Conservation (phyloP, 192 early-diverging fungal genomes). For the Backusella tarrabulga region DNA sequence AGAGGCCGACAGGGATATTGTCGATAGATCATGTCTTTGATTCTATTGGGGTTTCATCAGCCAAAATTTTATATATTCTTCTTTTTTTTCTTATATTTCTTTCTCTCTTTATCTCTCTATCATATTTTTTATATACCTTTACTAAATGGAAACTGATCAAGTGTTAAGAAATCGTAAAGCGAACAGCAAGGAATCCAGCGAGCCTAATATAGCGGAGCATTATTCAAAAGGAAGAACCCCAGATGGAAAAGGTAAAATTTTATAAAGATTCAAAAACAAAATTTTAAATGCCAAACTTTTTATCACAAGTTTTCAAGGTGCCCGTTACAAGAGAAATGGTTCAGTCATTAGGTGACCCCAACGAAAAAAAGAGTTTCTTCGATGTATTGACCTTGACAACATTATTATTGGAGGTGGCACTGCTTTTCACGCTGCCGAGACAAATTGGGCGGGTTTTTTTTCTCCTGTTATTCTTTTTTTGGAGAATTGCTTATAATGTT, state of each 20-base stretch:
- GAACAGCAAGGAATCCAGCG: not conserved
- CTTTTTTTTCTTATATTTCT: not conserved
- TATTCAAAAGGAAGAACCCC: slow-evolving; percentile 35
- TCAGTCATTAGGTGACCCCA: slow-evolving; percentile 66
- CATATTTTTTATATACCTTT: not conserved
- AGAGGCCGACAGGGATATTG: not conserved
- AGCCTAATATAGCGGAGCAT: not conserved
- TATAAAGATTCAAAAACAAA: not conserved
- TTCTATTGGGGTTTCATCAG: not conserved
- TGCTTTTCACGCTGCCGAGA: slow-evolving; percentile 61
- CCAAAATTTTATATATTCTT: not conserved
- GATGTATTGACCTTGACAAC: slow-evolving; percentile 63
- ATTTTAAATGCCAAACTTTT: not conserved
- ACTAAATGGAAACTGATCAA: not conserved
- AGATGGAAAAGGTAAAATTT: slow-evolving; percentile 36
- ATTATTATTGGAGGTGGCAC: slow-evolving; percentile 57
- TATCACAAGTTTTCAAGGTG: slow-evolving; percentile 57
- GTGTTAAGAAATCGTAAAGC: not conserved
- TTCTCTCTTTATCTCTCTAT: not conserved
- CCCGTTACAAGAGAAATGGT: slow-evolving; percentile 74
- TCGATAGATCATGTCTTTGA: not conserved
- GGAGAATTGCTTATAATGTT: slow-evolving; percentile 83
- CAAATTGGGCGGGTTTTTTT: slow-evolving; percentile 55
- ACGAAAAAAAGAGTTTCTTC: slow-evolving; percentile 69
- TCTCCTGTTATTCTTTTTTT: slow-evolving; percentile 76